Evolutionary conservation across 2,329 filamentous ascomycete genomes (phyloP).

Genomic region (Hymenoscyphus salicellus): DNA sequence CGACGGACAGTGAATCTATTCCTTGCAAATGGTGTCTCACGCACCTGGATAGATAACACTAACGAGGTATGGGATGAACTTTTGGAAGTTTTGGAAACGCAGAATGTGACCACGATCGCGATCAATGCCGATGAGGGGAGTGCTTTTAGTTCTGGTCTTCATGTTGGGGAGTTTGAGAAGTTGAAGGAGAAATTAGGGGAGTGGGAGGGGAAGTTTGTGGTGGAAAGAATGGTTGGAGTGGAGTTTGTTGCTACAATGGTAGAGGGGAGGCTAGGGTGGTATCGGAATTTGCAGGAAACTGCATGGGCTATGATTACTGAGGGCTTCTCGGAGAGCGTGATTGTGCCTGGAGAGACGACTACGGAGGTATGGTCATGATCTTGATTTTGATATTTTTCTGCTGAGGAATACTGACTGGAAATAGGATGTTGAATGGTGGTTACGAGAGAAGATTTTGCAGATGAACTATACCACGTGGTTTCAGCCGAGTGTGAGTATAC

Average conservation of each 20-base stretch:
- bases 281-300: conserved; percentile 47
- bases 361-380: conserved; percentile 29
- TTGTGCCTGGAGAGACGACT: conserved; percentile 44
- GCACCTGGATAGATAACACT: conserved; percentile 48
- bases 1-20: conserved; percentile 51
- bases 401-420: conserved; percentile 3
- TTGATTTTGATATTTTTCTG: too few relatives aligned
- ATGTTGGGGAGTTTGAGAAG: conserved; percentile 46
- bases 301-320: conserved; percentile 49
- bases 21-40: conserved; percentile 40
- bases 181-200: conserved; percentile 38
- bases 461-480: conserved; percentile 54
- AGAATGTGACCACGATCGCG: conserved; percentile 41
- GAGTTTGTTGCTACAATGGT: conserved; percentile 48
- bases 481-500: conserved; percentile 45
- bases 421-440: conserved; percentile 51
- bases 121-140: conserved; percentile 46
- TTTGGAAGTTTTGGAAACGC: conserved; percentile 37
- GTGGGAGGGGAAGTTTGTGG: conserved; percentile 43
- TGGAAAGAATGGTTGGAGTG: conserved; percentile 45
- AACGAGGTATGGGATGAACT: conserved; percentile 43
- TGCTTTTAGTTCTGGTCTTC: conserved; percentile 47
- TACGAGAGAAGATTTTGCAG: conserved; percentile 47
- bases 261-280: conserved; percentile 41
- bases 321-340: conserved; percentile 44